These are phyloP conservation scores for Rhodomyrtus tomentosa DNA, from an alignment of 345 rosid genomes.

Conservation along the genomic window DNA sequence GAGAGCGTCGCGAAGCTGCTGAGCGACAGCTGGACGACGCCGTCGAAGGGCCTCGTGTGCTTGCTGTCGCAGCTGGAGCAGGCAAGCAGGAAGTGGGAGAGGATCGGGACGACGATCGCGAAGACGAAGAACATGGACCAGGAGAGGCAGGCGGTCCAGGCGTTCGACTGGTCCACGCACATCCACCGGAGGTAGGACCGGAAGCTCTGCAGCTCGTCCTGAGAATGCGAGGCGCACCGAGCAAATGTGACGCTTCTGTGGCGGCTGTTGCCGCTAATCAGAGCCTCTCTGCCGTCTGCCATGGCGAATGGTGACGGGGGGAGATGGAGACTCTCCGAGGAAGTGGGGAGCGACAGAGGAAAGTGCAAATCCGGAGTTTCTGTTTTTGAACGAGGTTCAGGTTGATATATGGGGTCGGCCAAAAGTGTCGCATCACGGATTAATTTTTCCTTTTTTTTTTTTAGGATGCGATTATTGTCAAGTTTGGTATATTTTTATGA, in stretches of 20 bases:
- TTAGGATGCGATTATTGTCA: background rate
- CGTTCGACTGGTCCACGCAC: conserved; percentile 79
- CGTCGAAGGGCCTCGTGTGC: conserved; percentile 63
- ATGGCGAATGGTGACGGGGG: conserved; percentile 5
- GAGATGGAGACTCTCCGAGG: background rate
- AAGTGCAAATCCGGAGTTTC: background rate
- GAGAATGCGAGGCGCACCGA: conserved; percentile 47
- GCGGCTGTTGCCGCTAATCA: conserved; percentile 5
- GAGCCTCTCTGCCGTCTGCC: conserved; percentile 26
- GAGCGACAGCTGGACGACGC: conserved; percentile 72
- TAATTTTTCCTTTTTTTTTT: background rate
- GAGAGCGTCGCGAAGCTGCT: conserved; percentile 61
- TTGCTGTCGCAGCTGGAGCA: conserved; percentile 59
- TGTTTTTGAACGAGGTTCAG: background rate
- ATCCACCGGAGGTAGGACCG: conserved; percentile 73
- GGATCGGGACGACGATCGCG: conserved; percentile 46
- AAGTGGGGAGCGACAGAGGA: background rate
- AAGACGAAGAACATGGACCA: conserved; percentile 66
- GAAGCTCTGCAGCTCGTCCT: conserved; percentile 72
- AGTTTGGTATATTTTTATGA: background rate
- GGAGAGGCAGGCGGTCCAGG: conserved; percentile 42
- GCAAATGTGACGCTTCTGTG: conserved; percentile 11
- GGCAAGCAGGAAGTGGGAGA: conserved; percentile 81
- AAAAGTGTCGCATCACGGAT: background rate
- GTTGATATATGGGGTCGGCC: background rate